These are phyloP conservation scores for Stemphylium beticola DNA, from an alignment of 2,329 filamentous ascomycete genomes.

Conservation along the genomic window DNA sequence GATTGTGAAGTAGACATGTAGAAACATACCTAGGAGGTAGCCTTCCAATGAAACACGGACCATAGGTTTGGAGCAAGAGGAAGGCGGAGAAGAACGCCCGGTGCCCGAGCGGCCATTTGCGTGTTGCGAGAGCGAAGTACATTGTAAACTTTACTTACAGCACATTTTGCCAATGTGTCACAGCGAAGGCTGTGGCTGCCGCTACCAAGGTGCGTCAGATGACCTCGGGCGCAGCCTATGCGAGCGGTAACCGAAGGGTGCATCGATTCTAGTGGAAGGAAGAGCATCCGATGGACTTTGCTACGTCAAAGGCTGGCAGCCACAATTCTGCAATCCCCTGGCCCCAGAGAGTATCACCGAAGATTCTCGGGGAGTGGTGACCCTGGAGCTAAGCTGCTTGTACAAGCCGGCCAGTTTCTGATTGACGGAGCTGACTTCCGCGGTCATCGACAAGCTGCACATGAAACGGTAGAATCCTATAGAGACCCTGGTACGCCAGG, in stretches of 20 bases:
- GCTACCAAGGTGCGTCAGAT: too few relatives aligned
- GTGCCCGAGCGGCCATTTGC: not conserved
- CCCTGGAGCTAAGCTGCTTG: slow-evolving; percentile 1
- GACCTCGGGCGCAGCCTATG: too few relatives aligned
- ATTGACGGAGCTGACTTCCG: not conserved
- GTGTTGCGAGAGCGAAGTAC: not conserved
- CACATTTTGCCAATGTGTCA: not conserved
- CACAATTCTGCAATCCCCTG: slow-evolving; percentile 2
- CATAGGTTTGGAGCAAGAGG: too few relatives aligned
- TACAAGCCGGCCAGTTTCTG: not conserved
- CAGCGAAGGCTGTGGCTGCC: not conserved
- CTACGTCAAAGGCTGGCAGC: not conserved
- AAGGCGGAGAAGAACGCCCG: not conserved
- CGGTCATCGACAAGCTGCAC: not conserved
- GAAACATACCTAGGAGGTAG: too few relatives aligned
- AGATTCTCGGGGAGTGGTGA: slow-evolving; percentile 6
- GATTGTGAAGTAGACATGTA: not conserved
- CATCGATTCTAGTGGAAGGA: not conserved
- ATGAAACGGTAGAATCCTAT: slow-evolving; percentile 3
- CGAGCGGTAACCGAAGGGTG: not conserved
- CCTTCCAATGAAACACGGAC: not conserved
- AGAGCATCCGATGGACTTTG: not conserved
- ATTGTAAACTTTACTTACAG: too few relatives aligned
- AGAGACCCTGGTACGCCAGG: slow-evolving; percentile 5
- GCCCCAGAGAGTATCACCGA: slow-evolving; percentile 3